Conservation (phyloP, 2,329 filamentous ascomycete species). For the Samsoniella hepiali region DNA sequence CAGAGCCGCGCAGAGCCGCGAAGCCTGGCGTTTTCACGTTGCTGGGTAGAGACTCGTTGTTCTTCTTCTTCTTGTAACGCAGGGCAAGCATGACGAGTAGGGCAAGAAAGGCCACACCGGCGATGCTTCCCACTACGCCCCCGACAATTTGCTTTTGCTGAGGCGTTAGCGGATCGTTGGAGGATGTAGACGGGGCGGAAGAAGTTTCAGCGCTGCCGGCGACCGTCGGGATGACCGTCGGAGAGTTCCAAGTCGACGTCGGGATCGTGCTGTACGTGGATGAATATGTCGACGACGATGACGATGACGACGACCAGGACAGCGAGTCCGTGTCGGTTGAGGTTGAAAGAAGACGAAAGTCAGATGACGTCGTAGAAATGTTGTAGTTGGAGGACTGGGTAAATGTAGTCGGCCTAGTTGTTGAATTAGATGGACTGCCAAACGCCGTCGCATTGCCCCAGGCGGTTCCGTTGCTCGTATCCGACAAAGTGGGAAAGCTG, state of each 20-base stretch:
- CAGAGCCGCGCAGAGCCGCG: conserved; percentile 24
- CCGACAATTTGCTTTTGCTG: conserved; percentile 47
- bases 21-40: conserved; percentile 28
- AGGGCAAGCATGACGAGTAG: conserved; percentile 52
- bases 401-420: neutral
- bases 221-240: conserved; percentile 24
- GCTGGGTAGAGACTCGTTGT: conserved; percentile 23
- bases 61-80: conserved; percentile 52
- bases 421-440: neutral
- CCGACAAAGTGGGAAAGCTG: conserved; percentile 14
- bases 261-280: conserved; percentile 9
- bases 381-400: neutral
- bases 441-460: conserved; percentile 9
- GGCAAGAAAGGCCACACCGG: conserved; percentile 55
- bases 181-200: conserved; percentile 16
- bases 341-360: neutral
- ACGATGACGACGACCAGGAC: neutral
- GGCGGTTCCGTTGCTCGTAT: conserved; percentile 15
- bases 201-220: conserved; percentile 23
- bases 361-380: conserved; percentile 1
- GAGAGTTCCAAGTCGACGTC: conserved; percentile 16
- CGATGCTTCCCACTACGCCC: conserved; percentile 55
- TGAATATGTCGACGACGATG: conserved; percentile 2
- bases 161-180: conserved; percentile 27
- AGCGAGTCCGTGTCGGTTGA: neutral